Conservation (phyloP, 1,139 yeast species). For the Debaryomycetaceae sp. region DNA sequence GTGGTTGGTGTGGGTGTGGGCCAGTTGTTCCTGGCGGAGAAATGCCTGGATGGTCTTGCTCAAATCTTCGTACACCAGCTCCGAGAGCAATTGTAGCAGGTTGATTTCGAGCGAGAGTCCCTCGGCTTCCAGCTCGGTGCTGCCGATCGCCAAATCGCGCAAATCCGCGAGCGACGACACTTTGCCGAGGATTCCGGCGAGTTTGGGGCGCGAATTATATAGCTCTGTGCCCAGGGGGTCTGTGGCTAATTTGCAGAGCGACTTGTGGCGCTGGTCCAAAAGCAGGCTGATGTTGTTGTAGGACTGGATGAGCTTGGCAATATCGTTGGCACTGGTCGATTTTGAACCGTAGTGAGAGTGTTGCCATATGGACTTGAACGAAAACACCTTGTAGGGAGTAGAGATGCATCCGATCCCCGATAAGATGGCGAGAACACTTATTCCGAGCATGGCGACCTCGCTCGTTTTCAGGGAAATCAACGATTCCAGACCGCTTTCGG, state of each 20-base stretch:
- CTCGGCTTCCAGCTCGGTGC: constrained; percentile 14
- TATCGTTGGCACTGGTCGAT: constrained; percentile 10
- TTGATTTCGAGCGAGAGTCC: constrained; percentile 29
- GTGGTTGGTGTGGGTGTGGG: constrained; percentile 1
- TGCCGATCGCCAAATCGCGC: constrained; percentile 8
- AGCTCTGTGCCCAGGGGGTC: constrained; percentile 18
- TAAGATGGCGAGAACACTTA: constrained; percentile 57
- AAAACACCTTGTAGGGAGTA: constrained; percentile 27
- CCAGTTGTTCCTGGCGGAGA: constrained; percentile 6
- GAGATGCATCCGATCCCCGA: constrained; percentile 71
- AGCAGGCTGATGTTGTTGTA: constrained; percentile 30
- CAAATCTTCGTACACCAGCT: constrained; percentile 21
- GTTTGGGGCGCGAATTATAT: constrained; percentile 9
- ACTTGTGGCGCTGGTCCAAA: constrained; percentile 17
- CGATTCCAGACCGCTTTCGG: constrained; percentile 11
- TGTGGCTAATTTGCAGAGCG: background rate
- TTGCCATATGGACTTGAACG: background rate
- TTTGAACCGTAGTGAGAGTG: background rate
- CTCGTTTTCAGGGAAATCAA: constrained; percentile 37
- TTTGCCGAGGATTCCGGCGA: constrained; percentile 23
- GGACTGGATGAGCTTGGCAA: constrained; percentile 23
- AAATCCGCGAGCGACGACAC: constrained; percentile 35
- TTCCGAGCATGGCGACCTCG: constrained; percentile 59
- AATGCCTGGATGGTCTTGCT: constrained; percentile 10
- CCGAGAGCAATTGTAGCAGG: constrained; percentile 17